Conservation (phyloP, 306 rosid genomes). For the Cicer judaicum region DNA sequence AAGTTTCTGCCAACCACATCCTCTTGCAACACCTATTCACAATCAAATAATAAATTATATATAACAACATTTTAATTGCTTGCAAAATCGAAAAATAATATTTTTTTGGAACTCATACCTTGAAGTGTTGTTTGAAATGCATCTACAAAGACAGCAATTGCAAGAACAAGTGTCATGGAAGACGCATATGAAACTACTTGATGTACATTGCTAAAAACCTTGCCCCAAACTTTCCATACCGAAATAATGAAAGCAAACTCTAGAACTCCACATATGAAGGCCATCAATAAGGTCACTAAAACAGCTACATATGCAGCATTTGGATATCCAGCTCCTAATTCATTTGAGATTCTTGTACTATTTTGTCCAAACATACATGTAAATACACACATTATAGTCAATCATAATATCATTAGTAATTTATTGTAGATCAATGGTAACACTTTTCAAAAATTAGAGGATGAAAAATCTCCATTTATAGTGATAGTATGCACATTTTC, state of each 20-base stretch:
- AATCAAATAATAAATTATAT: too few species aligned
- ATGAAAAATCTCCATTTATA: too few species aligned
- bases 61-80: too few species aligned
- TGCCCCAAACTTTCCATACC: conserved; percentile 69
- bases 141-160: conserved; percentile 40
- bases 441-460: too few species aligned
- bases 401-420: neutral
- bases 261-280: conserved; percentile 49
- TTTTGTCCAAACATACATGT: neutral
- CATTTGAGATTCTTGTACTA: conserved; percentile 81
- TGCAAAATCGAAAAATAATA: too few species aligned
- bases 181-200: conserved; percentile 66
- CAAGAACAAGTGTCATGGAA: conserved; percentile 58
- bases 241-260: conserved; percentile 53
- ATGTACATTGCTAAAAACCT: conserved; percentile 61
- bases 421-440: too few species aligned
- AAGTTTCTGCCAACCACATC: conserved; percentile 53
- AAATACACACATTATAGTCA: neutral
- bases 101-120: conserved; percentile 18
- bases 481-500: too few species aligned
- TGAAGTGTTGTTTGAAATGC: conserved; percentile 53
- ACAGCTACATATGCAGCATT: conserved; percentile 68
- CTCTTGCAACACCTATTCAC: conserved; percentile 43
- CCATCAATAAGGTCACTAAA: conserved; percentile 51
- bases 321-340: conserved; percentile 74